Base-by-base conservation (phyloP, 176 grass and related monocot genomes). In the Ananas comosus region DNA sequence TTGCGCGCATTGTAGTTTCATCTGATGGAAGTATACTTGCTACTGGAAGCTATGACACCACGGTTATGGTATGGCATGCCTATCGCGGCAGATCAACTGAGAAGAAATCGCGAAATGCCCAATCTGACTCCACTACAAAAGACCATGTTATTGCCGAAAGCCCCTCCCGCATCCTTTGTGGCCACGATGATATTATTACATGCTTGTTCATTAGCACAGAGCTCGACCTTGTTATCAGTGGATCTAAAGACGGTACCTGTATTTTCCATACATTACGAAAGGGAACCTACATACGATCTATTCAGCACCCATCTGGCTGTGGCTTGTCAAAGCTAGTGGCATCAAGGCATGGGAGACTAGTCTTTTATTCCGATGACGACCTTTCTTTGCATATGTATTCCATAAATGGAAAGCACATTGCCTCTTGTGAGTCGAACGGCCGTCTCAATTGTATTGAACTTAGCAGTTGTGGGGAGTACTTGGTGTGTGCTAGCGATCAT, bases 221-320 rank as follows among this genome's bases (percentile, higher is more conserved):
- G 79, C 74, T 97, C 14, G 86, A 97, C 68, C 82, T 97, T 78
- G 93, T 97, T 76, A 87, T 97, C 65, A 92, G 86, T 83, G 93
- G 93, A 27, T 97, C 93, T 28, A 97, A 97, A 80, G 93, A 97
- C 74, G 93, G 93, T 65, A 97, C 93, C 24, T 97, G 93, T 80
- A 97, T 97, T 65, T 97, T 97, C 78, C 89, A 97, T 68, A 97
- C 89, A 33, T 67, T 97, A 56, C 76, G 76, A 64, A 79, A 87
- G 56, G 93, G 93, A 64, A 87, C 48, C 70, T 97, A 97, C 47
- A 84, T 90, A 51, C 89, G 86, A 49, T 97, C 89, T 54, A 87
- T 97, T 74, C 86, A 67, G 12, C 86, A 97, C 77, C 89, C 86
- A 76, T 82, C 86, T 21, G 86, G 83, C 33, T 49, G 76, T 76